Base-by-base conservation (phyloP, 768 basidiomycete species). In the Hericium alpestre region DNA sequence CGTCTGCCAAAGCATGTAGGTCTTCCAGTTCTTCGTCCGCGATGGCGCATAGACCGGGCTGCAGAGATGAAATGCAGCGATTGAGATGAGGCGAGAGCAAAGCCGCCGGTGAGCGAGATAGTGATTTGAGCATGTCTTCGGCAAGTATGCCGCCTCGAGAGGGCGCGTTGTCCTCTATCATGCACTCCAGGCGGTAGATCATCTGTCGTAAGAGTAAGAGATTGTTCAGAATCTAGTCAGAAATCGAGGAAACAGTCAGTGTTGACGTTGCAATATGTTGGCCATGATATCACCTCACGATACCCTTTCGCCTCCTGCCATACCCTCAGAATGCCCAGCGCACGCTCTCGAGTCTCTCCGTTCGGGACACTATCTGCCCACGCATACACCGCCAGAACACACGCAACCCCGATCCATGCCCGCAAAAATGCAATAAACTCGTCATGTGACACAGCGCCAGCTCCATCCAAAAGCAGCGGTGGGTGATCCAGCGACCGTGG, bases 301-400 rank as follows among this genome's bases (percentile, higher is more conserved):
- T 90, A 91, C 8, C 86, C 87, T 27, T 84, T 79, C 23, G 81
- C 70, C 25, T 70, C 71, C 69, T 87, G 84, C 85, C 84, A 87
- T 22, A 86, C 56, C 5, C 78, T 76, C 54, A 90, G 58, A 15
- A 90, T 74, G 7, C 78, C 80, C 8, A 90, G 69, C 1, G 79
- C 74, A 50, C 83, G 77, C 63, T 87, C 83, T 11, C 85, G 77
- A 64, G 84, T 86, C 12, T 70, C 69, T 56, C 80, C 77, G 55
- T 83, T 79, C 0, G 83, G 84, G 18, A 87, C 71, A 66, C 86
- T 87, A 63, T 90, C 89, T 12, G 88, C 80, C 85, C 87, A 92
- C 3, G 86, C 84, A 64, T 84, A 84, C 38, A 86, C 84, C 1
- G 82, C 82, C 13, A 91, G 69, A 13, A 88, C 80, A 53, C 76